A percentile compares a stretch with the other conserved stretches of the same genome.
Conservation (phyloP, 2,329 filamentous ascomycete species). For the Tothia fuscella region DNA sequence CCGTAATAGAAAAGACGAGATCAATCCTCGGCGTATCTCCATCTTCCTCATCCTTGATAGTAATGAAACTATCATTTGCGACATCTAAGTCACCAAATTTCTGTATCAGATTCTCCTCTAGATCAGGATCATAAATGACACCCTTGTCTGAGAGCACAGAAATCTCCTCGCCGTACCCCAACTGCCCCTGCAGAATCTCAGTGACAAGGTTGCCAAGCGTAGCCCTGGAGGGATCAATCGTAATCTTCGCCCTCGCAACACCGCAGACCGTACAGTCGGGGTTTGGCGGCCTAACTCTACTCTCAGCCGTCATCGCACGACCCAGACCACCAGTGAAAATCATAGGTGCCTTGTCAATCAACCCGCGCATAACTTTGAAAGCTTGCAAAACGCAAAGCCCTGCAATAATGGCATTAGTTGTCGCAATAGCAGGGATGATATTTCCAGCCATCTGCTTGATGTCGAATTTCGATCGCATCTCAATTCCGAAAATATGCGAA, state of each 20-base stretch:
- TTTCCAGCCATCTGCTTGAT: constrained; percentile 99
- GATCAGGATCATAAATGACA: constrained; percentile 79
- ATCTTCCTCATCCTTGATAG: constrained; percentile 71
- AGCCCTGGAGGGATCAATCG: constrained; percentile 56
- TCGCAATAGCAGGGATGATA: constrained; percentile 96
- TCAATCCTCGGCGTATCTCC: constrained; percentile 71
- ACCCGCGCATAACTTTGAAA: constrained; percentile 73
- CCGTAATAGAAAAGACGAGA: constrained; percentile 48
- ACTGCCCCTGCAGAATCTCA: constrained; percentile 52
- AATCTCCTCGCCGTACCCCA: constrained; percentile 74
- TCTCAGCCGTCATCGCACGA: constrained; percentile 20
- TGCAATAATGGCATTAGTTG: constrained; percentile 92
- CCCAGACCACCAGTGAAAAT: constrained; percentile 65
- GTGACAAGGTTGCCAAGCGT: constrained; percentile 73
- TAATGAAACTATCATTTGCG: constrained; percentile 62
- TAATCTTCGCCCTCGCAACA: constrained; percentile 54
- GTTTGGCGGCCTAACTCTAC: constrained; percentile 57
- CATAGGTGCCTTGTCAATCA: constrained; percentile 63
- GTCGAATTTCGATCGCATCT: constrained; percentile 81
- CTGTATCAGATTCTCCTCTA: constrained; percentile 74
- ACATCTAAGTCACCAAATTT: constrained; percentile 69
- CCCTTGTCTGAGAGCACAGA: constrained; percentile 62
- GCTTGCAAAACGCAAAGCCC: constrained; percentile 84
- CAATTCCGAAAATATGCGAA: constrained; percentile 80
- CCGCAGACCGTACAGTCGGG: constrained; percentile 75